Conservation (phyloP, 2,329 filamentous ascomycete species). For the Arthroderma uncinatum region DNA sequence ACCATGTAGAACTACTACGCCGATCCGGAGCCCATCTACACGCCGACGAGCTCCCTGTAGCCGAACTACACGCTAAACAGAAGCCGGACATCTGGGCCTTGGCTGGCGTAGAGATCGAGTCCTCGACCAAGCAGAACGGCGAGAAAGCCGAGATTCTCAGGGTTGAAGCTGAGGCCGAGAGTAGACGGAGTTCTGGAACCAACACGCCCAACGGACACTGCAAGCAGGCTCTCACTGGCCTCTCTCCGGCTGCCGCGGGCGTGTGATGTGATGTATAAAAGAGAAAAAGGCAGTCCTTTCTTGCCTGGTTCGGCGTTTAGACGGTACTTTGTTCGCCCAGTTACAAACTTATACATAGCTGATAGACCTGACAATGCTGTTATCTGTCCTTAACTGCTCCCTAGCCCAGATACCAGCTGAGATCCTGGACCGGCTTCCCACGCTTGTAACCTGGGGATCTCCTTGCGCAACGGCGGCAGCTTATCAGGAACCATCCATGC, state of each 20-base stretch:
- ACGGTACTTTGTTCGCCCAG: too few species aligned
- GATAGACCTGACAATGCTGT: too few species aligned
- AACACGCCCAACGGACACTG: neutral
- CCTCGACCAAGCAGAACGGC: neutral
- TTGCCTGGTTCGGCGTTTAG: too few species aligned
- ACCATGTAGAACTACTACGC: conserved; percentile 44
- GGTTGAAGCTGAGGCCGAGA: neutral
- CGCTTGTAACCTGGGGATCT: neutral
- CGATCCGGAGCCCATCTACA: conserved; percentile 50
- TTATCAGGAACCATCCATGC: too few species aligned
- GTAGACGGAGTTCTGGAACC: neutral
- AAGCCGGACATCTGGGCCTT: conserved; percentile 34
- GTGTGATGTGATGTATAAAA: too few species aligned
- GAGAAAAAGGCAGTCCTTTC: too few species aligned
- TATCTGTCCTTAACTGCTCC: too few species aligned
- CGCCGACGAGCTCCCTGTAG: conserved; percentile 44
- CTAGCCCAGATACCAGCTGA: too few species aligned
- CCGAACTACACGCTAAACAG: conserved; percentile 39
- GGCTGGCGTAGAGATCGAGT: conserved; percentile 28
- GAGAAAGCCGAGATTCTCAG: neutral
- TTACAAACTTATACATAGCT: too few species aligned
- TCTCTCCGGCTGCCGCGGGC: too few species aligned
- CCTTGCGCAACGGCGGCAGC: too few species aligned
- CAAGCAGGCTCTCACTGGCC: neutral
- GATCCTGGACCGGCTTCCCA: neutral